Evolutionary conservation across 306 rosid species (phyloP).

Genomic region (Prunus mira): DNA sequence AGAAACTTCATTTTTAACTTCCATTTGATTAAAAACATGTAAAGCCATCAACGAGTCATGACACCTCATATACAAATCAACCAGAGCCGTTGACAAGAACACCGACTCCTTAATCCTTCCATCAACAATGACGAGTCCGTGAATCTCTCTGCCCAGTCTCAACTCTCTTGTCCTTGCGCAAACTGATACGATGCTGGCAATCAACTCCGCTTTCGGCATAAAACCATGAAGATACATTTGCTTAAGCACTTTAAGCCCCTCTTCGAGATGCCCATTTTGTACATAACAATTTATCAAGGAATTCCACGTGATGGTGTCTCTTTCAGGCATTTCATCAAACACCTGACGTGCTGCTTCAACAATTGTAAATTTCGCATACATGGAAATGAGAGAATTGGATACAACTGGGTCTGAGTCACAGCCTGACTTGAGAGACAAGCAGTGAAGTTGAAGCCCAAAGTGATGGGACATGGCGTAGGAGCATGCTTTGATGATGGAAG

Average conservation of each 20-base stretch:
- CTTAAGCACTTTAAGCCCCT: conserved; percentile 42
- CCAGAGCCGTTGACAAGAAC: conserved; percentile 51
- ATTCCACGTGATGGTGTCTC: conserved; percentile 61
- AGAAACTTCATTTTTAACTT: conserved; percentile 56
- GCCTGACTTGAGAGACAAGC: conserved; percentile 41
- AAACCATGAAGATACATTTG: conserved; percentile 34
- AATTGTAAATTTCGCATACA: conserved; percentile 46
- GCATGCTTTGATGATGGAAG: conserved; percentile 62
- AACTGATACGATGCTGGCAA: conserved; percentile 46
- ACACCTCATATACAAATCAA: conserved; percentile 60
- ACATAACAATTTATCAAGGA: conserved; percentile 58
- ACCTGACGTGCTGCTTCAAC: conserved; percentile 31
- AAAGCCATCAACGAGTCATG: conserved; percentile 37
- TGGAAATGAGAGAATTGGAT: conserved; percentile 57
- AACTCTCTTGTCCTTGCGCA: conserved; percentile 41
- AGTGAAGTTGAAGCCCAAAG: conserved; percentile 55
- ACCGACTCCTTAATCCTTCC: conserved; percentile 39
- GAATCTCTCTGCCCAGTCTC: conserved; percentile 49
- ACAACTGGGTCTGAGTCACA: conserved; percentile 35
- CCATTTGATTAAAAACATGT: conserved; percentile 44
- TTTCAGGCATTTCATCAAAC: conserved; percentile 58
- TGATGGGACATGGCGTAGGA: conserved; percentile 31
- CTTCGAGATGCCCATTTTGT: conserved; percentile 42
- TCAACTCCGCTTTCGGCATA: conserved; percentile 51
- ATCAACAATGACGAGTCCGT: conserved; percentile 46